phyloP scores from a whole-genome alignment of 495 filamentous ascomycete species.

The Xylaria scruposa region DNA sequence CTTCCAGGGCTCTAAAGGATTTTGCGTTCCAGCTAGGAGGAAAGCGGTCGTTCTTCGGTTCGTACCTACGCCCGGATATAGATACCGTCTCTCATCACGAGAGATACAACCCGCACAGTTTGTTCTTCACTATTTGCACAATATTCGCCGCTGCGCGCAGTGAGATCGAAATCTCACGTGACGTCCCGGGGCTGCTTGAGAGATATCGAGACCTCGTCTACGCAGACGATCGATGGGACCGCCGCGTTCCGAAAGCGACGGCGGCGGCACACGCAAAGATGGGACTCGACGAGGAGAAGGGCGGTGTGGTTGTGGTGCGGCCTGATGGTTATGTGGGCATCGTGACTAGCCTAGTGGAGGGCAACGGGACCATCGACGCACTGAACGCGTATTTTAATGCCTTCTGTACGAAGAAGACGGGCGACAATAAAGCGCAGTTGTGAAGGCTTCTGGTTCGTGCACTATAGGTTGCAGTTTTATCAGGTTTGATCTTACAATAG shows the following conservation, averaged over 20 bases:
- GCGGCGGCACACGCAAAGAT: conserved; percentile 87
- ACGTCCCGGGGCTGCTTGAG: conserved; percentile 70
- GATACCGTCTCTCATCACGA: conserved; percentile 77
- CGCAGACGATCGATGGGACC: conserved; percentile 82
- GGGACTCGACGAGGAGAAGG: conserved; percentile 74
- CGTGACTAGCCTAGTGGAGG: conserved; percentile 73
- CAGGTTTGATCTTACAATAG: neutral
- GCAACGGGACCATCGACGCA: conserved; percentile 78
- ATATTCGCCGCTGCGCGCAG: conserved; percentile 71
- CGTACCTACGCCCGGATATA: conserved; percentile 67
- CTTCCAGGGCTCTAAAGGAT: conserved; percentile 65
- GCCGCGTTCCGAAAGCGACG: conserved; percentile 67
- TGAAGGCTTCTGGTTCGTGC: conserved; percentile 17
- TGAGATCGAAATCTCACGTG: conserved; percentile 66
- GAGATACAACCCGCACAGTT: conserved; percentile 79
- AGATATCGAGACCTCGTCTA: conserved; percentile 85
- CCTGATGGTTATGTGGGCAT: conserved; percentile 88
- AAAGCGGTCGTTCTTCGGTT: conserved; percentile 71
- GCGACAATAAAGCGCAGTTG: conserved; percentile 43
- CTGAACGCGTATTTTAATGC: conserved; percentile 82
- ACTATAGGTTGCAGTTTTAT: neutral
- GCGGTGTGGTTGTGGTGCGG: conserved; percentile 80
- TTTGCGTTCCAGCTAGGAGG: conserved; percentile 68
- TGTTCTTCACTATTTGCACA: conserved; percentile 78
- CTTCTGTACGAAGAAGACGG: conserved; percentile 61